Evolutionary conservation across 176 grass and related monocot genomes (phyloP).

Genomic region (Hordeum vulgare): MorexV3_pseudomolecules_assembly NC_058520.1:533073470-533073969

Average conservation of each 20-base stretch:
- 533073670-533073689: not conserved
- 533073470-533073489: not conserved
- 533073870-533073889: slow-evolving; percentile 70
- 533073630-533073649: not conserved
- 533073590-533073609: slow-evolving; percentile 59
- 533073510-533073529: not conserved
- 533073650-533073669: not conserved
- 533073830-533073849: slow-evolving; percentile 57
- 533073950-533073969: slow-evolving; percentile 57
- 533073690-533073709: not conserved
- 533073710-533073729: not conserved
- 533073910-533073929: slow-evolving; percentile 49
- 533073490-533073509: not conserved
- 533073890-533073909: slow-evolving; percentile 37
- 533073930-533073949: slow-evolving; percentile 53
- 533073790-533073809: slow-evolving; percentile 53
- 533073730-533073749: slow-evolving; percentile 16
- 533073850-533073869: slow-evolving; percentile 60
- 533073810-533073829: slow-evolving; percentile 71
- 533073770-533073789: slow-evolving; percentile 62
- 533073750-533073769: slow-evolving; percentile 57
- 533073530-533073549: slow-evolving; percentile 6
- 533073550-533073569: slow-evolving; percentile 32
- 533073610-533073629: slow-evolving; percentile 45
- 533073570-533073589: slow-evolving; percentile 68